These are phyloP conservation scores for Metschnikowia shivogae DNA, from an alignment of 805 yeast genomes.

Conservation along the genomic window DNA sequence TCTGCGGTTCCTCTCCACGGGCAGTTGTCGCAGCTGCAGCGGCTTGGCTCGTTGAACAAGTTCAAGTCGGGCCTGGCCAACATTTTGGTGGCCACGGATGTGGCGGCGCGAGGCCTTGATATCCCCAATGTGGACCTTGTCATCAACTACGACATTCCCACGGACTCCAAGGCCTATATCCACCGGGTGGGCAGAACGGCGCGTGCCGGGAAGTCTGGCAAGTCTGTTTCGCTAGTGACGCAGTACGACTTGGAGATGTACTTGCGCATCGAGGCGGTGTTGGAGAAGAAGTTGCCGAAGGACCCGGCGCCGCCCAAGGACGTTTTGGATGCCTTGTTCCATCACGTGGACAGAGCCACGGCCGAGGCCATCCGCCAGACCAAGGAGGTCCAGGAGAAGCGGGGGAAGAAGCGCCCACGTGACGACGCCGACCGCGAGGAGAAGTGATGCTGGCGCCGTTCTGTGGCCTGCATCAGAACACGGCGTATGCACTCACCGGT, in stretches of 20 bases:
- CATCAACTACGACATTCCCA: constrained; percentile 74
- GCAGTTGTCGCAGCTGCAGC: constrained; percentile 77
- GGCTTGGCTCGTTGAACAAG: constrained; percentile 76
- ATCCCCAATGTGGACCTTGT: constrained; percentile 78
- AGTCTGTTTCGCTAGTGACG: constrained; percentile 81
- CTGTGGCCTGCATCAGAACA: no score
- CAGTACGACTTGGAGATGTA: constrained; percentile 92
- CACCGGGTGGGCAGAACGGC: constrained; percentile 96
- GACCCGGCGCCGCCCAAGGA: constrained; percentile 71
- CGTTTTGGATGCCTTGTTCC: constrained; percentile 71
- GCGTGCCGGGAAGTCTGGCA: constrained; percentile 87
- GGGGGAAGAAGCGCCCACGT: constrained; percentile 34
- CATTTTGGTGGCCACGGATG: constrained; percentile 77
- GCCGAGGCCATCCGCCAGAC: constrained; percentile 83
- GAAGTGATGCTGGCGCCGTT: constrained; percentile 7
- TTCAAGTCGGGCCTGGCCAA: constrained; percentile 69
- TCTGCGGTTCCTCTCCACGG: constrained; percentile 93
- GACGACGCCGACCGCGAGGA: constrained; percentile 38
- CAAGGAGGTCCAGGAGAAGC: constrained; percentile 56
- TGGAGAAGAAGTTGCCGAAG: constrained; percentile 78
- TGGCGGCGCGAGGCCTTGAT: constrained; percentile 87
- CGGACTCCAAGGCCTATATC: constrained; percentile 78
- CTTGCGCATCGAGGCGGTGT: constrained; percentile 81
- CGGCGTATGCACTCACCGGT: constrained; percentile 13
- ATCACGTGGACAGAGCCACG: constrained; percentile 86